Conservation (phyloP, 441 rosid genomes). For the Brassica balearica region DNA sequence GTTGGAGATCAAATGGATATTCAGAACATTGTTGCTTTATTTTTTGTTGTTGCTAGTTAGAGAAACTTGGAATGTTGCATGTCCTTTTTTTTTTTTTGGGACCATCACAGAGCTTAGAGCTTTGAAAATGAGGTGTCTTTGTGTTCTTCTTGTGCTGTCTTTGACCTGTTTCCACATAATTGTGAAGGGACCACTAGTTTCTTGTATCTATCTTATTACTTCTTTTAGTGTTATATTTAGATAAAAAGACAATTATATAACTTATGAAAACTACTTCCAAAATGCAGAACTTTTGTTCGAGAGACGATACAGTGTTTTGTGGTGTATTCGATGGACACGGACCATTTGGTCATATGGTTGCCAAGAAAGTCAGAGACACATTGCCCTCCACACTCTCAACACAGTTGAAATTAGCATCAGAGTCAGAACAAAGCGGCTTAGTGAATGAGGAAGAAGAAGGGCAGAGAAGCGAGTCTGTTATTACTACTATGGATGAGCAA, state of each 20-base stretch:
- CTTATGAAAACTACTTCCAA: constrained; percentile 38
- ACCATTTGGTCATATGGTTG: constrained; percentile 81
- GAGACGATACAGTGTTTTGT: constrained; percentile 63
- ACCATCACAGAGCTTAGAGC: constrained; percentile 32
- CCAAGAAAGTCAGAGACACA: constrained; percentile 71
- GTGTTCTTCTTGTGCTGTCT: constrained; percentile 43
- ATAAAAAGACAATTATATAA: constrained; percentile 27
- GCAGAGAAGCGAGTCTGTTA: constrained; percentile 35
- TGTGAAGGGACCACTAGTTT: constrained; percentile 32
- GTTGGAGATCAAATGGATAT: background rate
- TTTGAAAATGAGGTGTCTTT: constrained; percentile 36
- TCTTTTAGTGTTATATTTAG: constrained; percentile 20
- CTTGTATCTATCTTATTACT: constrained; percentile 7
- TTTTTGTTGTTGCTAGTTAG: constrained; percentile 33
- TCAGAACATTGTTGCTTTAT: constrained; percentile 21
- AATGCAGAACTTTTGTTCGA: constrained; percentile 62
- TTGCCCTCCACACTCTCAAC: constrained; percentile 58
- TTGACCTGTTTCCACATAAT: constrained; percentile 20
- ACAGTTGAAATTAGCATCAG: constrained; percentile 52
- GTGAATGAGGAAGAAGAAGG: constrained; percentile 47
- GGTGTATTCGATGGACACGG: constrained; percentile 89
- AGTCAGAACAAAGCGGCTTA: constrained; percentile 44
- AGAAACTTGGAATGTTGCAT: constrained; percentile 37
- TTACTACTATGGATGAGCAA: constrained; percentile 57
- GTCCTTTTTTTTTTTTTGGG: constrained; percentile 18